Conservation (phyloP, 2,329 filamentous ascomycete species). For the Raffaelea arxii region DNA sequence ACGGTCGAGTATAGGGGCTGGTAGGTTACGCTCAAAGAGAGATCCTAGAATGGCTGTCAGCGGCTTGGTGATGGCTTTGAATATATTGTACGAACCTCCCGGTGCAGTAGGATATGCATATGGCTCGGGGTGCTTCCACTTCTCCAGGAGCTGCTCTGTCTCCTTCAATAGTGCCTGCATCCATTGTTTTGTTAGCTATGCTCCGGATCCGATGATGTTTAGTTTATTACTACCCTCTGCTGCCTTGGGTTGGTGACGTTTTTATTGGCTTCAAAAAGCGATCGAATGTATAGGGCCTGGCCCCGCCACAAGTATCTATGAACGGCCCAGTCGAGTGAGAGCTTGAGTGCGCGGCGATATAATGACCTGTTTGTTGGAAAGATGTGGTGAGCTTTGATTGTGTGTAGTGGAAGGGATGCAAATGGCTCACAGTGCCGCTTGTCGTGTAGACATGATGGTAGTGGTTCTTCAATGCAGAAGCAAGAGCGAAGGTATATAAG, state of each 20-base stretch:
- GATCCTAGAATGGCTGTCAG: conserved; percentile 50
- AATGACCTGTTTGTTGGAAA: conserved; percentile 47
- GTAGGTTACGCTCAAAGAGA: conserved; percentile 92
- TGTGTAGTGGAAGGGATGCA: conserved; percentile 1
- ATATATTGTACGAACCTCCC: conserved; percentile 57
- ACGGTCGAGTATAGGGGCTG: conserved; percentile 72
- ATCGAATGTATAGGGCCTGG: conserved; percentile 91
- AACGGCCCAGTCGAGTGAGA: conserved; percentile 90
- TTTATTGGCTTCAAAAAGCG: conserved; percentile 88
- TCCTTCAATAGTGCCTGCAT: conserved; percentile 72
- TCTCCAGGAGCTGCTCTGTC: conserved; percentile 77
- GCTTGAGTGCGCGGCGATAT: conserved; percentile 87
- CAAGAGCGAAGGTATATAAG: too few relatives aligned
- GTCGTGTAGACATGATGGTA: conserved; percentile 33
- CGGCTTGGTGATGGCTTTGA: not conserved
- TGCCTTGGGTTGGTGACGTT: conserved; percentile 75
- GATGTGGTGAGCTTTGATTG: not conserved
- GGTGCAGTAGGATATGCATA: conserved; percentile 84
- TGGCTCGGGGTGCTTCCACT: conserved; percentile 97
- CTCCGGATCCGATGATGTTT: conserved; percentile 1
- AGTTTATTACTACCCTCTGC: conserved; percentile 76
- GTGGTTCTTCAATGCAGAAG: too few relatives aligned
- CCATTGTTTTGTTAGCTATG: conserved; percentile 1
- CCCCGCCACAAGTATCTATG: conserved; percentile 90
- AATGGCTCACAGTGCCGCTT: conserved; percentile 38